phyloP scores from a whole-genome alignment of 2,329 filamentous ascomycete genomes.

The Chaetothyriales sp. region DNA sequence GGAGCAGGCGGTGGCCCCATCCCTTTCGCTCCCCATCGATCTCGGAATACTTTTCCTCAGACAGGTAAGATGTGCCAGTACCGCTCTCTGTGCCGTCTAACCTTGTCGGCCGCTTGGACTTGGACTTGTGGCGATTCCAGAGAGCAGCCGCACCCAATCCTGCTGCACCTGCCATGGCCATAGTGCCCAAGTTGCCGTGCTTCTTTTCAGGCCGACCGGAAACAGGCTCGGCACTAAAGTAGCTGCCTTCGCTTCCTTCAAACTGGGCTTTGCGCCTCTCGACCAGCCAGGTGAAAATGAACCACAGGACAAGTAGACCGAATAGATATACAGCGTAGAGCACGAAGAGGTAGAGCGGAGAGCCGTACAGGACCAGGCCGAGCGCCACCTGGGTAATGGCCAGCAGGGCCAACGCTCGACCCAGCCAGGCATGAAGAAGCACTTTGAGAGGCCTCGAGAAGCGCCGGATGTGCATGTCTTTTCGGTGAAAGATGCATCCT shows the following conservation, averaged over 20 bases:
- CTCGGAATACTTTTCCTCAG: slow-evolving; percentile 53
- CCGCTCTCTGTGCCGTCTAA: slow-evolving; percentile 21
- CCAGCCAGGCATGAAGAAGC: slow-evolving; percentile 76
- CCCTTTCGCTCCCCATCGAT: slow-evolving; percentile 35
- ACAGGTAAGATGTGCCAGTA: slow-evolving; percentile 35
- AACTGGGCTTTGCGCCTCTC: slow-evolving; percentile 40
- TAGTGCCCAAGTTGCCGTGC: slow-evolving; percentile 34
- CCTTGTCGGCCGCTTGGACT: slow-evolving; percentile 4
- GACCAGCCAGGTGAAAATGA: slow-evolving; percentile 60
- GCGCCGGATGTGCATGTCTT: slow-evolving; percentile 20
- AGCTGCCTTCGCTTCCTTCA: slow-evolving; percentile 44
- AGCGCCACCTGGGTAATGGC: slow-evolving; percentile 78
- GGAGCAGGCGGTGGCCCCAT: slow-evolving; percentile 45
- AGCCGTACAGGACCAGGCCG: slow-evolving; percentile 82
- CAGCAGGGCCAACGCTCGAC: slow-evolving; percentile 60
- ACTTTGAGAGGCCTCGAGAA: slow-evolving; percentile 35
- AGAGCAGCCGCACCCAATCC: slow-evolving; percentile 44
- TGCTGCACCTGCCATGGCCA: slow-evolving; percentile 41
- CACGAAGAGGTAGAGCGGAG: slow-evolving; percentile 70
- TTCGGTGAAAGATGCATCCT: slow-evolving; percentile 41
- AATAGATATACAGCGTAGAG: slow-evolving; percentile 68
- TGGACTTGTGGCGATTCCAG: slow-evolving; percentile 18
- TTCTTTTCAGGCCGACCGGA: slow-evolving; percentile 28
- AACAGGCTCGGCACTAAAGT: slow-evolving; percentile 37
- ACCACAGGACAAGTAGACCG: slow-evolving; percentile 58